These are phyloP conservation scores for Coemansia sp. DNA, from an alignment of 192 early-diverging fungal genomes.

Conservation along the genomic window DNA sequence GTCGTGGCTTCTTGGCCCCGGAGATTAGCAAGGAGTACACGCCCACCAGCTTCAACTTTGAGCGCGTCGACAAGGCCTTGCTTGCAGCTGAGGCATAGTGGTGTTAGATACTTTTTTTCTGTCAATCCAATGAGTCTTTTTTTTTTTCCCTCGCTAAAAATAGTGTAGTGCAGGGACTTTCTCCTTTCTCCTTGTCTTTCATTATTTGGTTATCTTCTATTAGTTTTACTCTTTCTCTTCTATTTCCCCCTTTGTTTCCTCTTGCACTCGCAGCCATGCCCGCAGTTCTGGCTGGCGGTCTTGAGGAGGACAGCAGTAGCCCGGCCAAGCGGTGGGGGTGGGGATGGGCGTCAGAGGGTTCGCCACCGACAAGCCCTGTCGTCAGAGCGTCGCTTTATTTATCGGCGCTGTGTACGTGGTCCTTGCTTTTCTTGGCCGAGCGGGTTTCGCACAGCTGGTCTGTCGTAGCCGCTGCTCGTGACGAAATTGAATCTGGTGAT, in stretches of 20 bases:
- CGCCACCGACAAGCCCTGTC: background rate
- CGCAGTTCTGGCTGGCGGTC: background rate
- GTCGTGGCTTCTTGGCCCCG: slow-evolving; percentile 72
- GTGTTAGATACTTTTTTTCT: no score
- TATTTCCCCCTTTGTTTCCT: background rate
- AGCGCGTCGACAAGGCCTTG: slow-evolving; percentile 13
- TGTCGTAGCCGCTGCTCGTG: background rate
- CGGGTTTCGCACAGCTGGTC: slow-evolving; percentile 3
- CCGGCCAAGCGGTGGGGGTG: background rate
- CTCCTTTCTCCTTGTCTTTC: background rate
- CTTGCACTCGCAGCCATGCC: background rate
- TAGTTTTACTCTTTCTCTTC: background rate
- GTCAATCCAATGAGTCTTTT: background rate
- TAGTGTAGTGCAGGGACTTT: background rate
- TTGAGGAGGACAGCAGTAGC: background rate
- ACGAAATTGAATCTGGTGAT: background rate
- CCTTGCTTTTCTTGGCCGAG: slow-evolving; percentile 6
- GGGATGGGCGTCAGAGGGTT: background rate
- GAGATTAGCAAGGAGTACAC: slow-evolving; percentile 32
- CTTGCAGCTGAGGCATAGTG: background rate
- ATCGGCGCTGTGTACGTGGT: slow-evolving; percentile 18
- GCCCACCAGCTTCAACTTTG: slow-evolving; percentile 42
- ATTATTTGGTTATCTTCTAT: slow-evolving; percentile 2
- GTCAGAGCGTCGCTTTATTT: slow-evolving; percentile 11
- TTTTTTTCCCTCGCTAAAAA: no score